phyloP scores from a whole-genome alignment of 768 basidiomycete species.

The Macrolepiota albuminosa region DNA sequence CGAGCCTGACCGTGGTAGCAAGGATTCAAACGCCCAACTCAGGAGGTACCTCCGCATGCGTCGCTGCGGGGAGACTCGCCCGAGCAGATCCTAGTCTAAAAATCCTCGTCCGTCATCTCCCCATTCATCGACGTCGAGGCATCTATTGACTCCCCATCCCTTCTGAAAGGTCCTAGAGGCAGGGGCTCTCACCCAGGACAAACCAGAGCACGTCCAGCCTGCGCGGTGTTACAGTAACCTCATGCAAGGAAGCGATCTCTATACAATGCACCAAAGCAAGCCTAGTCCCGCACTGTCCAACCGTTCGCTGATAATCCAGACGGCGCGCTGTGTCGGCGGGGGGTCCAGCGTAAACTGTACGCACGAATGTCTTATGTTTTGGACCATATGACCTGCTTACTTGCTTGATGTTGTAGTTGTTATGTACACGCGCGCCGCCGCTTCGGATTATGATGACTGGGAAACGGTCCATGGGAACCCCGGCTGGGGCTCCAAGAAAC shows the following conservation, averaged over 20 bases:
- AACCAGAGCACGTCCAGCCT: constrained; percentile 47
- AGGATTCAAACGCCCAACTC: background rate
- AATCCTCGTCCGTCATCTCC: constrained; percentile 38
- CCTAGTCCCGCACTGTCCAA: constrained; percentile 35
- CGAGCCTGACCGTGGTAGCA: background rate
- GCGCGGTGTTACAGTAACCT: constrained; percentile 43
- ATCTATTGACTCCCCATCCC: background rate
- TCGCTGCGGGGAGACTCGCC: constrained; percentile 50
- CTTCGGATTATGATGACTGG: constrained; percentile 68
- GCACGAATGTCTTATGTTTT: constrained; percentile 3
- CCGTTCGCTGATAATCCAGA: constrained; percentile 37
- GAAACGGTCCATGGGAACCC: constrained; percentile 42
- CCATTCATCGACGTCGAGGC: background rate
- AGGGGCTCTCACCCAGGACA: constrained; percentile 45
- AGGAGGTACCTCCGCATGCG: constrained; percentile 53
- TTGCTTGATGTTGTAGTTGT: constrained; percentile 25
- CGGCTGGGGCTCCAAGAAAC: constrained; percentile 55
- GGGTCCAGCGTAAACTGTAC: constrained; percentile 59
- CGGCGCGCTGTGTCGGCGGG: constrained; percentile 53
- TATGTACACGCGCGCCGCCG: constrained; percentile 53
- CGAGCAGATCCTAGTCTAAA: constrained; percentile 46
- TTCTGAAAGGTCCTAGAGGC: constrained; percentile 47
- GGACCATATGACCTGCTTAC: background rate
- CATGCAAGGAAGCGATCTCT: constrained; percentile 29
- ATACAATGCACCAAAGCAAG: constrained; percentile 42